These are phyloP conservation scores for Xylaria hypoxylon DNA, from an alignment of 2,329 filamentous ascomycete species.

Conservation along the genomic window DNA sequence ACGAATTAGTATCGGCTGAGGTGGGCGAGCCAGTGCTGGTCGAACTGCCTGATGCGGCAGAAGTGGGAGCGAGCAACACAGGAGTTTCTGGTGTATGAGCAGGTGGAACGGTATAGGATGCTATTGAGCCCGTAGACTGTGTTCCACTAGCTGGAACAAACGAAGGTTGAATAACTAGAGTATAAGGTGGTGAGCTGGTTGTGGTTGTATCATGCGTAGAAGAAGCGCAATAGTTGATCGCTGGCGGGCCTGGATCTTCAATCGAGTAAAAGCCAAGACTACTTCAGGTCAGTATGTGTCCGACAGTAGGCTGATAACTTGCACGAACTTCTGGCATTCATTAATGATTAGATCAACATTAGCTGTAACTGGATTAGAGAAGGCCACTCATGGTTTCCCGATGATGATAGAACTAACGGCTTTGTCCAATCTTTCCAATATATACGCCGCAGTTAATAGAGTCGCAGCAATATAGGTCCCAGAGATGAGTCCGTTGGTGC, in stretches of 20 bases:
- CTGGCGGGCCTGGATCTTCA: slow-evolving; percentile 43
- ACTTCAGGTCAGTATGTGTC: slow-evolving; percentile 32
- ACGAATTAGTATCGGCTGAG: slow-evolving; percentile 39
- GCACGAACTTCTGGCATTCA: slow-evolving; percentile 61
- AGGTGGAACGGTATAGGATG: slow-evolving; percentile 3
- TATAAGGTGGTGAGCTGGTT: slow-evolving; percentile 10
- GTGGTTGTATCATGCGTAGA: slow-evolving; percentile 10
- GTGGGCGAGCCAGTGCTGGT: slow-evolving; percentile 16
- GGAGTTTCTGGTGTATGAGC: slow-evolving; percentile 8
- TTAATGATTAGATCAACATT: slow-evolving; percentile 65
- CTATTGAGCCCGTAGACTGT: slow-evolving; percentile 11
- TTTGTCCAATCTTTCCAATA: slow-evolving; percentile 51
- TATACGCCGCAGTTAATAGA: slow-evolving; percentile 62
- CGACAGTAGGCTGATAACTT: neutral
- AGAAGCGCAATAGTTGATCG: slow-evolving; percentile 33
- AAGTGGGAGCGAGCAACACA: slow-evolving; percentile 12
- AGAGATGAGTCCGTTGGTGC: slow-evolving; percentile 52
- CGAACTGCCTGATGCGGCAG: slow-evolving; percentile 8
- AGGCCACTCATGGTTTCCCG: neutral
- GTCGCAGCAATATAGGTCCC: slow-evolving; percentile 65
- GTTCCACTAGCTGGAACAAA: slow-evolving; percentile 8
- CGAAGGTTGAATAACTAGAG: slow-evolving; percentile 2
- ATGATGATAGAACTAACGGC: slow-evolving; percentile 56
- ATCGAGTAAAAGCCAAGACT: slow-evolving; percentile 47
- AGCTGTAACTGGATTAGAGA: slow-evolving; percentile 52